A percentile compares a stretch with the other conserved stretches of the same genome.
These are phyloP conservation scores for Claviceps spartinae DNA, from an alignment of 2,329 filamentous ascomycete species.

Conservation along the genomic window DNA sequence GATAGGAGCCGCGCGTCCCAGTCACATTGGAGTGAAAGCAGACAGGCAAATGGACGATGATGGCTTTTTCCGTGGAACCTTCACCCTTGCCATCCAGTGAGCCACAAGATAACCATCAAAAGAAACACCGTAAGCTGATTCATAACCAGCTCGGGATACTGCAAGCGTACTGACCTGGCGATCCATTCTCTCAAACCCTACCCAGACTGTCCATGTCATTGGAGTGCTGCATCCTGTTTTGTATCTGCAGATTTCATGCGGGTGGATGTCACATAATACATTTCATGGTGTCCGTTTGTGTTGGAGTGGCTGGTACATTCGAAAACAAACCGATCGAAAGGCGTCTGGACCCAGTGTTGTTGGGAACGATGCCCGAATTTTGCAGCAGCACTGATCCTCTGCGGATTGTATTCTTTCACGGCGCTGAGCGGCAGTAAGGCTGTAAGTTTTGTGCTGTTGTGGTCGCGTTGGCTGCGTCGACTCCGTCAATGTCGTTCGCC, in stretches of 20 bases:
- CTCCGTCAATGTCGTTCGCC: background rate
- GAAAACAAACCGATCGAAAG: no score
- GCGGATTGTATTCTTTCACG: background rate
- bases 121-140: background rate
- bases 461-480: no score
- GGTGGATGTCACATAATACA: background rate
- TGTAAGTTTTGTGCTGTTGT: background rate
- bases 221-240: background rate
- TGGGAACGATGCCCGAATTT: no score
- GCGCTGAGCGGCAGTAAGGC: background rate
- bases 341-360: no score
- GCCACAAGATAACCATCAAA: background rate
- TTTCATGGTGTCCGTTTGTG: background rate
- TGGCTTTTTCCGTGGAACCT: no score
- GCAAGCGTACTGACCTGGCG: background rate
- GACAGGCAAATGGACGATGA: no score
- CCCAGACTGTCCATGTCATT: background rate
- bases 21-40: no score
- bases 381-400: background rate
- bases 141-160: background rate
- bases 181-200: background rate
- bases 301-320: background rate
- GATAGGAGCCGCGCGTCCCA: no score
- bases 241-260: no score
- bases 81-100: no score